phyloP scores from a whole-genome alignment of 345 rosid species.

The Bruguiera gymnorhiza region DNA sequence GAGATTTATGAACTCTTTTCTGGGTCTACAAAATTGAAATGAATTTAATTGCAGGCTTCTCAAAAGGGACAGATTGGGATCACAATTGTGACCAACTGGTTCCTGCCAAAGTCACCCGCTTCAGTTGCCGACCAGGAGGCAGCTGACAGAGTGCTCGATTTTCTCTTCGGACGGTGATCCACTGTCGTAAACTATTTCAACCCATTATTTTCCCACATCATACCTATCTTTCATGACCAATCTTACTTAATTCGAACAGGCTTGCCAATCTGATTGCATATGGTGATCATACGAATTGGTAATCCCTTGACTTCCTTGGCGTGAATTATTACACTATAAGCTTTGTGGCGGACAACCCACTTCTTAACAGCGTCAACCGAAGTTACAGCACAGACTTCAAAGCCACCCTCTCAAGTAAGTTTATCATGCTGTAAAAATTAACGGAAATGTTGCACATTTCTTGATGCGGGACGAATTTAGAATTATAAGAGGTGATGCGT shows the following conservation, averaged over 20 bases:
- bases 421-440: not conserved
- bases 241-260: constrained; percentile 24
- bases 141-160: constrained; percentile 16
- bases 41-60: constrained; percentile 17
- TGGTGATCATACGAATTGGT: constrained; percentile 54
- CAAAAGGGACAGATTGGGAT: constrained; percentile 42
- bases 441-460: no score
- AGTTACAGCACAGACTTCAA: constrained; percentile 33
- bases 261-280: constrained; percentile 43
- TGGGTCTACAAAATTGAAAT: no score
- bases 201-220: not conserved
- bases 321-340: constrained; percentile 54
- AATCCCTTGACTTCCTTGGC: constrained; percentile 55
- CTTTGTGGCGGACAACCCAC: constrained; percentile 24
- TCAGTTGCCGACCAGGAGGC: constrained; percentile 11
- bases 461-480: no score
- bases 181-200: not conserved
- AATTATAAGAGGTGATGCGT: no score
- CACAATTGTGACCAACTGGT: constrained; percentile 20
- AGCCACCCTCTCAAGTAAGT: constrained; percentile 8
- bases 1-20: no score
- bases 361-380: constrained; percentile 4
- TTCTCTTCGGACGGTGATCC: constrained; percentile 22
- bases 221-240: not conserved
- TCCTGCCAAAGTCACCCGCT: constrained; percentile 22